Evolutionary conservation across 306 rosid genomes (phyloP), one percentile per base, ranked within the genome.

Genomic region (Sicyos baderoa): DNA sequence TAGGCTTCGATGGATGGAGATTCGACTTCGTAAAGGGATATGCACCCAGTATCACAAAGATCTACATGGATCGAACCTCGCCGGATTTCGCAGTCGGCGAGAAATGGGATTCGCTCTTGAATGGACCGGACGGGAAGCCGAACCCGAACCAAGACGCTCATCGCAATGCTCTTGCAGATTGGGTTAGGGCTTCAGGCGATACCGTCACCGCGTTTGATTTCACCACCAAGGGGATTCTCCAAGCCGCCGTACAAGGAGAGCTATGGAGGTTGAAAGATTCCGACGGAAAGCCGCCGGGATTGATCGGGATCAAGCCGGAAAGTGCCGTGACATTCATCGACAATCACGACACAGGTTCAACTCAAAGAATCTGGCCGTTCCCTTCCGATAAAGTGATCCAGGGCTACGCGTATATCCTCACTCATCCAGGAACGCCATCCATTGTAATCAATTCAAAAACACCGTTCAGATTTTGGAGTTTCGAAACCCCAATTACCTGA

Each of bases 41-140:
- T 75, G 82, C 88, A 14, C 76, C 97, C 1, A 52, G 76, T 15
- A 71, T 81, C 6, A 83, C 83, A 7, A 82, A 84, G 55, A 58
- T 82, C 16, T 89, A 91, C 16, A 73, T 87, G 90, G 75, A 85
- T 21, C 63, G 76, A 9, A 89, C 96, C 13, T n/a, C 47, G 3
- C 97, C 95, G 0, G 79, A 81, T 64, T 91, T 91, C 35, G 86
- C 95, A 3, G 96, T 91, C 0, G 95, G 90, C 9, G 96, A 91
- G 84, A 72, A 84, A 49, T 91, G 91, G 96, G 72, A 84, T n/a
- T 0, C 68, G 7, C 70, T 91, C 42, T 63, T 56, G 2, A 7
- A 14, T 25, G 76, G 60, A 17, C 71, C 6, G 21, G 78, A 73
- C 23, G 76, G 74, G 4, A 78, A 76, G 15, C 68, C 48, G 1